Evolutionary conservation across 805 yeast species (phyloP), one percentile per base, ranked within the genome.

Genomic region (Metschnikowia picachoensis): DNA sequence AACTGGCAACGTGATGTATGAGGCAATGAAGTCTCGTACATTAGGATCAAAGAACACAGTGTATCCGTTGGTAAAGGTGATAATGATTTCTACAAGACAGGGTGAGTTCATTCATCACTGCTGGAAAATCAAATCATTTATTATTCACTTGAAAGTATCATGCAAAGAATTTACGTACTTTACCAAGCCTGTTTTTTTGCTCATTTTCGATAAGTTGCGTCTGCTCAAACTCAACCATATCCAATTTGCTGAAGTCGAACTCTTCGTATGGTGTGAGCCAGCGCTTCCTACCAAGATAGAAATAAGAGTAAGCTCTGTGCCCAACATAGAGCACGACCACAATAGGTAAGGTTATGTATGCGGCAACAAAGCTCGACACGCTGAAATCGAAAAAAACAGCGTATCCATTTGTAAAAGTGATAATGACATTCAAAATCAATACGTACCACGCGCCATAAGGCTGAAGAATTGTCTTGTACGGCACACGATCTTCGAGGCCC

Each of bases 371-470:
- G 61, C 82, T 83, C 6, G 77, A 62, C 0, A 63, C 74, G 13
- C 70, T 73, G 71, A 82, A 82, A 14, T 72, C 73, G 48, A 85
- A 75, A 64, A 85, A 84, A 5, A 79, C 83, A 2, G 77, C 82
- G 59, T 82, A 85, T 46, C 91, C 91, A 56, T 85, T 85, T n/a
- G 90, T 83, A 36, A 85, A 40, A 25, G 83, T 67, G 44, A 85
- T 58, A n/a, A 85, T 27, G 4, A 71, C 47, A 46, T 83, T 73
- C 51, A 81, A 61, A 35, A 70, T 55, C 31, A 83, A 63, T 5
- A 80, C 74, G 48, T 76, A 76, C 58, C 77, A 82, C 4, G 85
- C 74, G 42, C 82, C 77, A 51, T 67, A 76, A 35, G 86, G 83
- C 63, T 80, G 85, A 25, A 76, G 65, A 28, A 67, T 64, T 1